phyloP scores from a whole-genome alignment of 2,329 filamentous ascomycete species.

The Ophiostoma himal-ulmi region DNA sequence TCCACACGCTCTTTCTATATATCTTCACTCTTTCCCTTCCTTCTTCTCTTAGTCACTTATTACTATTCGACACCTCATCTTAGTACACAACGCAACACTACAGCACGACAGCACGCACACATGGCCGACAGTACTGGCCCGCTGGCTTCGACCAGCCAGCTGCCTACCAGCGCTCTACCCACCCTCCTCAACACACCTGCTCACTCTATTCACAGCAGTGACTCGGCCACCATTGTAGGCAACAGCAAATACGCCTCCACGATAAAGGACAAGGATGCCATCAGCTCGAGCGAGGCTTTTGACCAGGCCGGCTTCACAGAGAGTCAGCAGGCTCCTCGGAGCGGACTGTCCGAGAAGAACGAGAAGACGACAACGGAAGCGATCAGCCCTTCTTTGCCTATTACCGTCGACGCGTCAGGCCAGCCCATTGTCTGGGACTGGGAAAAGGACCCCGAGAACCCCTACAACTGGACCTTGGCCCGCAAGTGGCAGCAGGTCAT shows the following conservation, averaged over 20 bases:
- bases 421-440: conserved; percentile 30
- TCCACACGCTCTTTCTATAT: neutral
- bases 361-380: neutral
- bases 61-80: neutral
- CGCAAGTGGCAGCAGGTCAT: conserved; percentile 39
- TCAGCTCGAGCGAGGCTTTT: neutral
- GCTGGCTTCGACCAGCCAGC: neutral
- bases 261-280: conserved; percentile 1
- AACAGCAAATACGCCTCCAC: neutral
- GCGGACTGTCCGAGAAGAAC: conserved; percentile 23
- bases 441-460: conserved; percentile 41
- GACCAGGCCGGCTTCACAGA: neutral
- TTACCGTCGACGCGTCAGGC: conserved; percentile 16
- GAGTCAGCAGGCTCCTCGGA: neutral
- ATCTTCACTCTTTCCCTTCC: neutral
- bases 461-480: conserved; percentile 45
- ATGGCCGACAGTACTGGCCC: conserved; percentile 7
- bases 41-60: neutral
- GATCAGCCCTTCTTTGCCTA: neutral
- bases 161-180: neutral
- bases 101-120: neutral
- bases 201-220: conserved; percentile 4
- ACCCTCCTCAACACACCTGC: neutral
- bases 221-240: conserved; percentile 3
- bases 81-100: neutral